phyloP scores from a whole-genome alignment of 2,329 filamentous ascomycete species.

The Periconia digitata region DNA sequence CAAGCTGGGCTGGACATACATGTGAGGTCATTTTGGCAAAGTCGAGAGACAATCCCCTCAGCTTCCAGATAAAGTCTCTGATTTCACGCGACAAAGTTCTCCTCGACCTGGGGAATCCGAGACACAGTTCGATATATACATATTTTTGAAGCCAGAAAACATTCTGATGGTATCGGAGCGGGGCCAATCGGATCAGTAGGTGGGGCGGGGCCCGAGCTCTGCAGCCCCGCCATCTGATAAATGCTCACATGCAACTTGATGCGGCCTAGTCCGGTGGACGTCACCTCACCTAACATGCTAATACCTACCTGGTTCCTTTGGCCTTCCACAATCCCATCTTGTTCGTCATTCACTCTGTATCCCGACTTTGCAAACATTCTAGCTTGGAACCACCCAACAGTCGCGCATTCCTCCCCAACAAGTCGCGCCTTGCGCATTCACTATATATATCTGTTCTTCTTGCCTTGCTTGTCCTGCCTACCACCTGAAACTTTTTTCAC shows the following conservation, averaged over 20 bases:
- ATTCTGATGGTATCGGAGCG: background rate
- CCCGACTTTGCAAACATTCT: too few relatives aligned
- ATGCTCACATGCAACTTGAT: slow-evolving; percentile 1
- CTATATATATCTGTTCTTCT: background rate
- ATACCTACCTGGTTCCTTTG: too few relatives aligned
- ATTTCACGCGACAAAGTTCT: background rate
- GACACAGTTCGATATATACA: background rate
- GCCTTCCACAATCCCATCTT: too few relatives aligned
- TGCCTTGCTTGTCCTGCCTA: background rate
- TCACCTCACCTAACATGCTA: too few relatives aligned
- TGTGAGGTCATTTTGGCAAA: slow-evolving; percentile 24
- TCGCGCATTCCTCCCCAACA: background rate
- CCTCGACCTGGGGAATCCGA: background rate
- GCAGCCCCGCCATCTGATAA: slow-evolving; percentile 1
- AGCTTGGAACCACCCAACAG: too few relatives aligned
- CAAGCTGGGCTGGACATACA: slow-evolving; percentile 15
- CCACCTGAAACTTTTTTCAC: too few relatives aligned
- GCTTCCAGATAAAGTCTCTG: background rate
- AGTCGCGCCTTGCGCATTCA: slow-evolving; percentile 6
- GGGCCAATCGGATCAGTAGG: slow-evolving; percentile 2
- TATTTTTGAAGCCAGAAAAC: slow-evolving; percentile 4
- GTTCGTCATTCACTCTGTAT: too few relatives aligned
- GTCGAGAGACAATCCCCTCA: background rate
- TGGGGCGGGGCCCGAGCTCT: slow-evolving; percentile 1
- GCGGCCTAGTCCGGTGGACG: too few relatives aligned